phyloP scores from a whole-genome alignment of 441 rosid genomes.

The Erysimum cheiri region DNA sequence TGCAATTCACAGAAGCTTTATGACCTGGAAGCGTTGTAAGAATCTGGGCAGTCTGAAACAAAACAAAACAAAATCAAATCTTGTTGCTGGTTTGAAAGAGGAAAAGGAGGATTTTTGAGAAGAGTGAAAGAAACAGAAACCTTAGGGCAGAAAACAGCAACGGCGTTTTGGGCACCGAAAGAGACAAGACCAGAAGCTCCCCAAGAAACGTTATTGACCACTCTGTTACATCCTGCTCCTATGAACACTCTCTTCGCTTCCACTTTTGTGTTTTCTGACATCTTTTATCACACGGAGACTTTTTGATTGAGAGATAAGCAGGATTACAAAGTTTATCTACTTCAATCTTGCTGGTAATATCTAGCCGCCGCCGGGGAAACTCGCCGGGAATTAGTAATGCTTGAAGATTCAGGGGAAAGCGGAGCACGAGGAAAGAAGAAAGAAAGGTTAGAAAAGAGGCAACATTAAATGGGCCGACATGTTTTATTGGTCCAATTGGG shows the following conservation, averaged over 20 bases:
- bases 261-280: slow-evolving; percentile 39
- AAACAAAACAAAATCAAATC: slow-evolving; percentile 12
- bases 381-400: slow-evolving; percentile 17
- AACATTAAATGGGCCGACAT: slow-evolving; percentile 19
- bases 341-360: not conserved
- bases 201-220: slow-evolving; percentile 94
- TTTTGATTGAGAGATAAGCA: not conserved
- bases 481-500: not conserved
- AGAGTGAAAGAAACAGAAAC: slow-evolving; percentile 42
- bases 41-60: slow-evolving; percentile 78
- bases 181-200: slow-evolving; percentile 84
- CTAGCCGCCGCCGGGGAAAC: slow-evolving; percentile 25
- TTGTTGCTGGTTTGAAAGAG: not conserved
- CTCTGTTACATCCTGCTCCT: slow-evolving; percentile 95
- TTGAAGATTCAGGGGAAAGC: slow-evolving; percentile 10
- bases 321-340: not conserved
- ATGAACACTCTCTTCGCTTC: slow-evolving; percentile 69
- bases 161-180: slow-evolving; percentile 89
- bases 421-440: slow-evolving; percentile 1
- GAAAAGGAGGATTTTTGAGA: not conserved
- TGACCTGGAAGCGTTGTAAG: slow-evolving; percentile 91
- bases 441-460: slow-evolving; percentile 4
- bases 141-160: slow-evolving; percentile 79
- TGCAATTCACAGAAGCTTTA: slow-evolving; percentile 82
- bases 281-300: slow-evolving; percentile 2